Base-by-base conservation (phyloP, 2,329 filamentous ascomycete species). In the Cytospora piceicola region DNA sequence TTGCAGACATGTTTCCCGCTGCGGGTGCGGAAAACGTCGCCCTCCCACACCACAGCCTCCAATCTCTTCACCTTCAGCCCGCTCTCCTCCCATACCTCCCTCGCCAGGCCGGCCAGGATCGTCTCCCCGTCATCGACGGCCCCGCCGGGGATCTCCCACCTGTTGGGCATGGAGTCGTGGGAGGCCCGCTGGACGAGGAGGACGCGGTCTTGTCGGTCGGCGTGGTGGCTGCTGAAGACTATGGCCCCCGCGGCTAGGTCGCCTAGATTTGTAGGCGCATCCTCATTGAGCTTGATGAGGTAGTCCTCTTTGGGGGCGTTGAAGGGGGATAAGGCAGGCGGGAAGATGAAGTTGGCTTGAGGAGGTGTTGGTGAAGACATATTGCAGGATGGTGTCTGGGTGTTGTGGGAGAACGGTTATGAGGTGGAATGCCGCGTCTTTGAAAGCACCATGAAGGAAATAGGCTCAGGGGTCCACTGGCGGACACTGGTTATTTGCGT, bases 131-230 rank as follows among this genome's bases (percentile, higher is more conserved):
- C 73, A 61, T 81, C 78, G 55, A 73, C 75, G 0, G 71, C 78
- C 22, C 80, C 80, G 55, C 80, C 80, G 1, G 79, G 78, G 14
- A 76, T 67, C 67, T 82, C 80, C 80, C 80, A 82, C 15, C 63
- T 70, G 55, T 75, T 68, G 0, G 80, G 79, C 72, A 77, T 75
- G 11, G 73, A 77, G 68, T 79, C 78, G 64, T 73, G 71, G 1
- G 74, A 68, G 11, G 78, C 75, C 30, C 79, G 77, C 71, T 80
- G 78, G 27, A 80, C 64, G 3, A 81, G 72, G 1, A 80, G 73
- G 30, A 81, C 69, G 64, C 72, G 75, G 66, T 69, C 70, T 9
- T 65, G 59, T 1, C 34, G 64, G 2, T 46, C 53, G 61, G 62
- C 42, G 54, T 67, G 39, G 29, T 60, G 56, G 27, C 30, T 51